Evolutionary conservation across 139 green algal genomes (phyloP).

Genomic region (Haematococcus lacustris): DNA sequence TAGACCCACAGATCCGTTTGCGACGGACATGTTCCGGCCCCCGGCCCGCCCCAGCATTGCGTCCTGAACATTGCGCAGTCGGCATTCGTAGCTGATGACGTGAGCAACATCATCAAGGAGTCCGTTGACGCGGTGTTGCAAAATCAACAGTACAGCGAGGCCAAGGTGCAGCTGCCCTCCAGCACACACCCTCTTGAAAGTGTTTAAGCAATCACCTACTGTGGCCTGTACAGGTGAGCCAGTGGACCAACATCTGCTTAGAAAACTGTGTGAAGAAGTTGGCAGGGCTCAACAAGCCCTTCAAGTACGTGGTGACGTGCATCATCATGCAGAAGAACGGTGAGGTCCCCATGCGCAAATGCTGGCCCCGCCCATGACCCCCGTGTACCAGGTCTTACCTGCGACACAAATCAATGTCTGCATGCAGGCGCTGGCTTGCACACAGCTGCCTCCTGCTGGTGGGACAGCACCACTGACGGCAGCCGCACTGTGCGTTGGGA

Average conservation of each 20-base stretch:
- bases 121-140: constrained; percentile 64
- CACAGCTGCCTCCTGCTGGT: constrained; percentile 66
- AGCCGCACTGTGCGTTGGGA: constrained; percentile 77
- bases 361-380: neutral
- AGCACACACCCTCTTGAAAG: no score
- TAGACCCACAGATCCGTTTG: no score
- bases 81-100: constrained; percentile 72
- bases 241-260: constrained; percentile 63
- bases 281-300: constrained; percentile 63
- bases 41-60: no score
- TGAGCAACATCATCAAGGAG: constrained; percentile 81
- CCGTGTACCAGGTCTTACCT: neutral
- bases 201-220: no score
- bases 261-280: constrained; percentile 69
- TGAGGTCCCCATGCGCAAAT: no score
- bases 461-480: constrained; percentile 65
- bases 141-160: constrained; percentile 61
- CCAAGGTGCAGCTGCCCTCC: constrained; percentile 57
- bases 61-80: no score
- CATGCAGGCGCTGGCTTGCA: constrained; percentile 57
- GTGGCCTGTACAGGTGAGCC: constrained; percentile 64
- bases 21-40: no score
- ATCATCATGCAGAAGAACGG: constrained; percentile 78
- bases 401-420: neutral
- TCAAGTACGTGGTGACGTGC: constrained; percentile 76